A percentile compares a stretch with the other conserved stretches of the same genome.
Evolutionary conservation across 768 basidiomycete genomes (phyloP).

Genomic region (Trametes meyenii): DNA sequence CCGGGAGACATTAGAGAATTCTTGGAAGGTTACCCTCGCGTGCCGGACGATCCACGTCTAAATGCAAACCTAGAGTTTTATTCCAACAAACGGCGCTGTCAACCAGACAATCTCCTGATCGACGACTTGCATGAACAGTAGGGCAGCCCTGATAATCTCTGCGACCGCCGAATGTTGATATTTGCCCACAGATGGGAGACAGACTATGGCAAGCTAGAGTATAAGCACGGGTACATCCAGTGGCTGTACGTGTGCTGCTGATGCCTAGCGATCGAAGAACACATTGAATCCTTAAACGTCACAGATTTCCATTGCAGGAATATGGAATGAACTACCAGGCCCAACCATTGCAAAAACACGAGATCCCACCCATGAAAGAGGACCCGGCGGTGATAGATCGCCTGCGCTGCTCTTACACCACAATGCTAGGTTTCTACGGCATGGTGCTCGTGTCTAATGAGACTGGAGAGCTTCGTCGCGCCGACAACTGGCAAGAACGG

Average conservation of each 20-base stretch:
- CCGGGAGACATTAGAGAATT: conserved; percentile 62
- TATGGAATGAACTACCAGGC: conserved; percentile 71
- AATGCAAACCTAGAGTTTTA: conserved; percentile 66
- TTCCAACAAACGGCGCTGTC: conserved; percentile 54
- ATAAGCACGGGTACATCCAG: conserved; percentile 74
- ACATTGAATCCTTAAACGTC: too few species aligned
- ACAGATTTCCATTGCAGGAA: conserved; percentile 75
- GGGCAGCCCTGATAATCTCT: conserved; percentile 14
- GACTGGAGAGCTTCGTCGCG: conserved; percentile 61
- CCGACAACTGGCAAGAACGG: conserved; percentile 52
- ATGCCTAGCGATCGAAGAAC: background rate
- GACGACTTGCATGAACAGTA: conserved; percentile 66
- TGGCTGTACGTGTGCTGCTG: conserved; percentile 60
- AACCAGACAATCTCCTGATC: conserved; percentile 62
- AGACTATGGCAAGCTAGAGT: conserved; percentile 63
- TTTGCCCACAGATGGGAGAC: conserved; percentile 56
- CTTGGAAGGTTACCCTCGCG: conserved; percentile 53
- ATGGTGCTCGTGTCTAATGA: conserved; percentile 62
- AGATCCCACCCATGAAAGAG: conserved; percentile 57
- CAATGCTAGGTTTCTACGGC: conserved; percentile 84
- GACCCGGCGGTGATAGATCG: conserved; percentile 51
- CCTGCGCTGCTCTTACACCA: conserved; percentile 59
- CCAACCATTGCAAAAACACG: conserved; percentile 68
- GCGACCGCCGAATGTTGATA: background rate
- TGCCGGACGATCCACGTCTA: conserved; percentile 40